Percentiles rank a stretch among this genome's conserved stretches.
These are phyloP conservation scores for Knufia petricola DNA, from an alignment of 2,329 filamentous ascomycete genomes.

Conservation along the genomic window DNA sequence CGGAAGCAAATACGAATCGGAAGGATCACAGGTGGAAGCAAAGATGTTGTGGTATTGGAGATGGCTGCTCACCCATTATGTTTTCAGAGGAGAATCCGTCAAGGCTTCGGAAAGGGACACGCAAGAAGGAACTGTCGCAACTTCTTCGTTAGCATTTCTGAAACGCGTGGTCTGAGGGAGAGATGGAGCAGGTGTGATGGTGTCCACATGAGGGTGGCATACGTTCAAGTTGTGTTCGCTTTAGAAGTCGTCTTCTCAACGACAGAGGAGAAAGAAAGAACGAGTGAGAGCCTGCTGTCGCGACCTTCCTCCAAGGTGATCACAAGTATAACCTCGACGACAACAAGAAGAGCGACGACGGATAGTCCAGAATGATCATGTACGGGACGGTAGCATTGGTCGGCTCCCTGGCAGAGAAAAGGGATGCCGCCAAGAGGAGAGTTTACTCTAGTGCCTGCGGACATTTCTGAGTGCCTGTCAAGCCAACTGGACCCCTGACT, in stretches of 20 bases:
- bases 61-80: conserved; percentile 12
- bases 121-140: conserved; percentile 5
- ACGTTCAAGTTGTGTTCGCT: background rate
- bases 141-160: conserved; percentile 4
- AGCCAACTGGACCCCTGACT: background rate
- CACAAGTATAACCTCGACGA: background rate
- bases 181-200: background rate
- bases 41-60: background rate
- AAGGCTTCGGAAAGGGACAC: background rate
- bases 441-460: background rate
- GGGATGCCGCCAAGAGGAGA: conserved; percentile 5
- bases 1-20: background rate
- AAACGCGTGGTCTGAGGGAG: background rate
- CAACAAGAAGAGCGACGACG: conserved; percentile 1
- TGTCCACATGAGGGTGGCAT: background rate
- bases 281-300: background rate
- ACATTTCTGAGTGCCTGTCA: conserved; percentile 4
- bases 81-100: background rate
- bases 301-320: background rate
- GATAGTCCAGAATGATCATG: background rate
- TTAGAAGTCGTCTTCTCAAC: background rate
- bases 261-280: background rate
- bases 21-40: background rate
- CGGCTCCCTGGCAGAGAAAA: conserved; percentile 8
- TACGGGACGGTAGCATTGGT: background rate